Conservation (phyloP, 1,284 basidiomycete species). For the Takashimella koratensis region DNA sequence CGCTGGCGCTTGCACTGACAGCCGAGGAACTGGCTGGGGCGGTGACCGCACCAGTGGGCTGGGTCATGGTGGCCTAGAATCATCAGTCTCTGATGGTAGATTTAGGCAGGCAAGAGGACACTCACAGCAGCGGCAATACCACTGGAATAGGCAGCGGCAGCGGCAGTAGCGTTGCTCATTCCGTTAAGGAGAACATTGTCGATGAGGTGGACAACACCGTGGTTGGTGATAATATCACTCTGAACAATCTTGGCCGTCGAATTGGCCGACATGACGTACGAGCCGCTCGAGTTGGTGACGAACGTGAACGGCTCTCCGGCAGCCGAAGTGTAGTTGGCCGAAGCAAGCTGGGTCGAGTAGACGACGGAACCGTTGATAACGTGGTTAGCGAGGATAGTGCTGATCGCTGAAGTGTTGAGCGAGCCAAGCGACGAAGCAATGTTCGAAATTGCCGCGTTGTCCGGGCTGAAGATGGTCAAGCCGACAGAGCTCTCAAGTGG, state of each 20-base stretch:
- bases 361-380: slow-evolving; percentile 51
- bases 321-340: slow-evolving; percentile 55
- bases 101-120: too few species aligned
- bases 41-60: background rate
- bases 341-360: slow-evolving; percentile 58
- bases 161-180: slow-evolving; percentile 54
- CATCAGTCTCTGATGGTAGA: background rate
- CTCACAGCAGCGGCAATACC: slow-evolving; percentile 26
- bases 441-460: slow-evolving; percentile 54
- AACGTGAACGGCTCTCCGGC: slow-evolving; percentile 60
- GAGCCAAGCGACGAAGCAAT: slow-evolving; percentile 48
- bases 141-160: slow-evolving; percentile 56
- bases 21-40: background rate
- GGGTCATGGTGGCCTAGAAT: background rate
- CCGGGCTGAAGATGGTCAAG: slow-evolving; percentile 68
- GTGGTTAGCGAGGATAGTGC: slow-evolving; percentile 60
- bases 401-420: slow-evolving; percentile 54
- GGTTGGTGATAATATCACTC: slow-evolving; percentile 62
- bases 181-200: slow-evolving; percentile 61
- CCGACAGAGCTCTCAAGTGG: slow-evolving; percentile 53
- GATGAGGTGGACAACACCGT: slow-evolving; percentile 70
- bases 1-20: background rate
- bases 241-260: slow-evolving; percentile 59
- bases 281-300: slow-evolving; percentile 59
- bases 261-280: slow-evolving; percentile 58